Base-by-base conservation (phyloP, 2,329 filamentous ascomycete genomes). In the Alternaria solani region DNA sequence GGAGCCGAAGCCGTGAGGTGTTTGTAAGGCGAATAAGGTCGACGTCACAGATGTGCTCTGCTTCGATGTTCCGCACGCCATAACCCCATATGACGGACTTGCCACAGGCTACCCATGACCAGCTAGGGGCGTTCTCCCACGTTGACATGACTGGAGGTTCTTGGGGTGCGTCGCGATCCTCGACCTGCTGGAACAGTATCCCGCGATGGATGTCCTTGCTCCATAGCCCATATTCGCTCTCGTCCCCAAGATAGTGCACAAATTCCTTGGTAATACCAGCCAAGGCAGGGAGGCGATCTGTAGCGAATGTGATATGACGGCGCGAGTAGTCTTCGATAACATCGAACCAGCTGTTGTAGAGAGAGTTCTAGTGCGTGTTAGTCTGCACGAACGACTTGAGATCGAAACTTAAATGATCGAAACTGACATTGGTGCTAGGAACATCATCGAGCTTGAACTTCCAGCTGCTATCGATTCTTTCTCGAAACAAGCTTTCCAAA, bases 351-450 rank as follows among this genome's bases (percentile, higher is more conserved):
- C 1, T 26, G 12, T 11, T 3, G 41, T 41, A 41, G 1, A 41
- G n/a, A 5, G n/a, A 41, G 18, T n/a, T 20, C 38, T 41, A 12
- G 4, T 0, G 5, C 9, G 12, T 0, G n/a, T 41, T 7, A 41
- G 38, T 12, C 18, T 41, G 5, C 8, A 5, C 1, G 7, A 41
- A 6, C 3, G 4, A 5, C 18, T 41, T 5, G 6, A 2, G 18
- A 9, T 8, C 1, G 11, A 9, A 2, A 9, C 2, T 12, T 3
- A 12, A 4, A 0, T 12, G 8, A 16, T 9, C 2, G 4, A 9
- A 7, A 20, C 38, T 41, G 5, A 41, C 2, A 3, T 23, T 9
- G 9, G 8, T 12, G 4, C 3, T 20, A 9, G 38, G 18, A 9
- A 20, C 2, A 23, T 12, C 4, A 9, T 23, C 38, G 20, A 41